phyloP scores from a whole-genome alignment of 2,329 filamentous ascomycete genomes.

The Sporothrix brunneoviolacea region DNA sequence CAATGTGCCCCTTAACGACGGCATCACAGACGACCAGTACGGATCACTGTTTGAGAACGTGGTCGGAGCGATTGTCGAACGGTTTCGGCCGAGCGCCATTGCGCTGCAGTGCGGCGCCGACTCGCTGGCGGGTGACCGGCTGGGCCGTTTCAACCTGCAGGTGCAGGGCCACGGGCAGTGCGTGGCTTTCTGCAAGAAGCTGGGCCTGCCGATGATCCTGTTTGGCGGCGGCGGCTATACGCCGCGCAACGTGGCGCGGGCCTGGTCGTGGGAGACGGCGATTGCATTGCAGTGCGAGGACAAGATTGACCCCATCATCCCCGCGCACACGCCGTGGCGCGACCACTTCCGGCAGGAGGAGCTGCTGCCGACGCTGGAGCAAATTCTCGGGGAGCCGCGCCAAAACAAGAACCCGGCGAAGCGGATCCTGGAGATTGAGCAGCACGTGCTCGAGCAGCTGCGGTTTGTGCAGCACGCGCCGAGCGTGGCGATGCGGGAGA shows the following conservation, averaged over 20 bases:
- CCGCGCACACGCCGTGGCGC: slow-evolving; percentile 74
- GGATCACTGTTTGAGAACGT: slow-evolving; percentile 75
- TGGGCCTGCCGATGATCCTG: slow-evolving; percentile 75
- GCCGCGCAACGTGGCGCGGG: slow-evolving; percentile 88
- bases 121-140: slow-evolving; percentile 83
- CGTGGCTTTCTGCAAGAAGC: slow-evolving; percentile 78
- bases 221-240: slow-evolving; percentile 96
- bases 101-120: slow-evolving; percentile 95
- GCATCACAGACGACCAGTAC: slow-evolving; percentile 88
- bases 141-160: slow-evolving; percentile 94
- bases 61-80: slow-evolving; percentile 69
- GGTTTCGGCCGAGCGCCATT: slow-evolving; percentile 84
- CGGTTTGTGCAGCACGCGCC: slow-evolving; percentile 79
- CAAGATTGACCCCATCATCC: slow-evolving; percentile 65
- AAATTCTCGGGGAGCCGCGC: slow-evolving; percentile 58
- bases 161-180: slow-evolving; percentile 91
- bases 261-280: slow-evolving; percentile 94
- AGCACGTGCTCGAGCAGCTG: slow-evolving; percentile 76
- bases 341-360: slow-evolving; percentile 84
- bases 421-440: slow-evolving; percentile 67
- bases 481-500: slow-evolving; percentile 75
- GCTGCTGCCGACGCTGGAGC: slow-evolving; percentile 79
- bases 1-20: slow-evolving; percentile 85
- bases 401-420: slow-evolving; percentile 76
- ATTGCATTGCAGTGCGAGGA: slow-evolving; percentile 73